Evolutionary conservation across 2,329 filamentous ascomycete species (phyloP).

Genomic region (Fusarium multiceps): DNA sequence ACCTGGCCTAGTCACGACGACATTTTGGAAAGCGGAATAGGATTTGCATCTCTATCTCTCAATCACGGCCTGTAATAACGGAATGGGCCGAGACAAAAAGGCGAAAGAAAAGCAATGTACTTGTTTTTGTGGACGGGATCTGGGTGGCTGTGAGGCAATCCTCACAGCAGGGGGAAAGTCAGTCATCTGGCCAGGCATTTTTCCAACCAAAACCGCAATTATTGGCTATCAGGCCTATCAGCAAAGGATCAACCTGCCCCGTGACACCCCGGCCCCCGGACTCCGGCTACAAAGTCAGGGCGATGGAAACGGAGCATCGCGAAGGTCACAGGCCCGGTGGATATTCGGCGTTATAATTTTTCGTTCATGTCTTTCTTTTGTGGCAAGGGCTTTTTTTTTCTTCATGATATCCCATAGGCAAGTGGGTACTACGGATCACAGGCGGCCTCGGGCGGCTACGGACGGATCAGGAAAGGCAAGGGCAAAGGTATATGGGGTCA

Average conservation of each 20-base stretch:
- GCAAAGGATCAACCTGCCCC: slow-evolving; percentile 27
- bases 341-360: slow-evolving; percentile 43
- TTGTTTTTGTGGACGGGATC: slow-evolving; percentile 16
- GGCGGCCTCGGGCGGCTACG: slow-evolving; percentile 38
- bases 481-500: slow-evolving; percentile 30
- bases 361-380: slow-evolving; percentile 37
- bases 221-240: slow-evolving; percentile 27
- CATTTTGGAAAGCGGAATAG: slow-evolving; percentile 33
- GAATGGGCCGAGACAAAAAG: slow-evolving; percentile 25
- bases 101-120: slow-evolving; percentile 43
- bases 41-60: slow-evolving; percentile 21
- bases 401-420: slow-evolving; percentile 46
- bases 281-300: slow-evolving; percentile 22
- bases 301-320: slow-evolving; percentile 27
- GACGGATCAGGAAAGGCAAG: slow-evolving; percentile 35
- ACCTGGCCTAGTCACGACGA: slow-evolving; percentile 2
- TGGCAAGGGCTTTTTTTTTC: slow-evolving; percentile 34
- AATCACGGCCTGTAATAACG: slow-evolving; percentile 31
- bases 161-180: slow-evolving; percentile 12
- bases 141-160: slow-evolving; percentile 17
- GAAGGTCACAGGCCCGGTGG: slow-evolving; percentile 30
- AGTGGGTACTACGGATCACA: slow-evolving; percentile 42
- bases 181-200: slow-evolving; percentile 2
- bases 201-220: slow-evolving; percentile 7
- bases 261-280: slow-evolving; percentile 30